phyloP scores from a whole-genome alignment of 2,329 filamentous ascomycete species.

The Septoria linicola region DNA sequence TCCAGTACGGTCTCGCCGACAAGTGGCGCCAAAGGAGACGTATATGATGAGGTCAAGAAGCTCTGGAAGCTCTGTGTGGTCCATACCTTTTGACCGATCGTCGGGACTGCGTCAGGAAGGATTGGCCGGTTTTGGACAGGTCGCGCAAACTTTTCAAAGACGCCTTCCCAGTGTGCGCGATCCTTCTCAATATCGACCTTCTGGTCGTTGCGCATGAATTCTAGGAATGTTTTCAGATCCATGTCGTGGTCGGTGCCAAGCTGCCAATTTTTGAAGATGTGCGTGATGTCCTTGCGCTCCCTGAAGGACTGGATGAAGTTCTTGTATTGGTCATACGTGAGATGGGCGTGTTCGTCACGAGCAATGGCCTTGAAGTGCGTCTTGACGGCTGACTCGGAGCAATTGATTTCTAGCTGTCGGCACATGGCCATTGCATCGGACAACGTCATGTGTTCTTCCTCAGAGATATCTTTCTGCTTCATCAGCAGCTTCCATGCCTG shows the following conservation, averaged over 20 bases:
- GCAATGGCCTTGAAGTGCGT: conserved; percentile 74
- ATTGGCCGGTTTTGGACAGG: conserved; percentile 40
- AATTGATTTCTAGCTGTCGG: conserved; percentile 87
- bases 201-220: conserved; percentile 72
- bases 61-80: conserved; percentile 74
- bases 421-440: conserved; percentile 79
- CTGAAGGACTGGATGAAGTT: conserved; percentile 81
- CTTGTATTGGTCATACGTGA: conserved; percentile 80
- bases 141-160: conserved; percentile 54
- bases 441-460: conserved; percentile 72
- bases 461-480: conserved; percentile 60
- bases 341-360: conserved; percentile 58
- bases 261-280: conserved; percentile 64
- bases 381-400: conserved; percentile 70
- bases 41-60: conserved; percentile 65
- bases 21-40: conserved; percentile 27
- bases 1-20: conserved; percentile 56
- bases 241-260: conserved; percentile 57
- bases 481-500: conserved; percentile 76
- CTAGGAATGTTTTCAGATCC: conserved; percentile 69
- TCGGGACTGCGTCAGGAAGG: conserved; percentile 44
- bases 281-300: conserved; percentile 74
- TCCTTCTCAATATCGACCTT: conserved; percentile 71
- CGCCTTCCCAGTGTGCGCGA: conserved; percentile 63
- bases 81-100: conserved; percentile 60